phyloP scores from a whole-genome alignment of 2,329 filamentous ascomycete species.

The Aspergillus bombycis region DNA sequence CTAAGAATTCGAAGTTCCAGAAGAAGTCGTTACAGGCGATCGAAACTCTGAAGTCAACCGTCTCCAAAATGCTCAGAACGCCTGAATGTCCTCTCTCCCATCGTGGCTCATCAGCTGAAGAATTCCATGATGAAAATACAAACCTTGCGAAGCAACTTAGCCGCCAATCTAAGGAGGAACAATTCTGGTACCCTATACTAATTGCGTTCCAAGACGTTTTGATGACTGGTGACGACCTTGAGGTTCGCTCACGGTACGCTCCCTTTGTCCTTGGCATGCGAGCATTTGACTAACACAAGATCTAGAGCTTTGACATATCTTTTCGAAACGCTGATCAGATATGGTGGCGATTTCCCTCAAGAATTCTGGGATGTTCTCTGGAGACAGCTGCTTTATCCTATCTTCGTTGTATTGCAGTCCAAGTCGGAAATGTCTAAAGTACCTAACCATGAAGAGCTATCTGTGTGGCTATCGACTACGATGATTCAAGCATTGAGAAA shows the following conservation, averaged over 20 bases:
- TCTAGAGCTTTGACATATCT: constrained; percentile 85
- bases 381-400: constrained; percentile 94
- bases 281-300: constrained; percentile 11
- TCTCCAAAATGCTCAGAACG: constrained; percentile 92
- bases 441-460: constrained; percentile 92
- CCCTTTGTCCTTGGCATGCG: constrained; percentile 9
- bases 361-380: constrained; percentile 99
- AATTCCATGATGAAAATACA: constrained; percentile 49
- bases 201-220: constrained; percentile 98
- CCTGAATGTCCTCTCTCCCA: constrained; percentile 91
- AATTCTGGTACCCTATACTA: constrained; percentile 97
- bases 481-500: constrained; percentile 98
- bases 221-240: constrained; percentile 98
- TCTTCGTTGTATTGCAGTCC: constrained; percentile 96
- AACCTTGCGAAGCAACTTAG: constrained; percentile 65
- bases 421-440: constrained; percentile 96
- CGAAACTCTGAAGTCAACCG: constrained; percentile 89
- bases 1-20: constrained; percentile 97
- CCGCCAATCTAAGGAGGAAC: constrained; percentile 89
- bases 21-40: constrained; percentile 97
- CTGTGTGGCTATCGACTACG: constrained; percentile 97
- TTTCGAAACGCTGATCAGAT: constrained; percentile 87
- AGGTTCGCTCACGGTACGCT: constrained; percentile 73
- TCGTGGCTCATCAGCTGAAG: constrained; percentile 53
- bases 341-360: constrained; percentile 86